Conservation (phyloP, 768 basidiomycete genomes). For the Tricholoma hemisulphureum region DNA sequence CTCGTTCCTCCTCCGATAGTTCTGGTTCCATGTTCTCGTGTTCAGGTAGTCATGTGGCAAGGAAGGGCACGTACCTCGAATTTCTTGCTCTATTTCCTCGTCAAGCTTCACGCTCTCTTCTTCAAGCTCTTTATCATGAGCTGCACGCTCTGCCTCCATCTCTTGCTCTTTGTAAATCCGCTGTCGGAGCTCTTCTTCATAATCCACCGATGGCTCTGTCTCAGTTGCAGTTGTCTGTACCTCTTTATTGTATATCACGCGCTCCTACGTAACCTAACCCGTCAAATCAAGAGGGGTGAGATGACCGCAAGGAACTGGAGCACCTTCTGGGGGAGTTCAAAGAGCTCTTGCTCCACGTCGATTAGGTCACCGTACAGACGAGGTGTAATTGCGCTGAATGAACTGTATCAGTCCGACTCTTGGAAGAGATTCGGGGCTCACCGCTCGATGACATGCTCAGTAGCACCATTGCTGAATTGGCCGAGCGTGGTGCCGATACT, state of each 20-base stretch:
- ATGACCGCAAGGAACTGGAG: slow-evolving; percentile 6
- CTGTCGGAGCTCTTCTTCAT: slow-evolving; percentile 75
- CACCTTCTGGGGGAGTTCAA: slow-evolving; percentile 86
- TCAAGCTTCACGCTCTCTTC: slow-evolving; percentile 83
- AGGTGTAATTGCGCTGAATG: slow-evolving; percentile 56
- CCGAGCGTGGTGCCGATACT: slow-evolving; percentile 43
- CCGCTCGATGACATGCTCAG: slow-evolving; percentile 72
- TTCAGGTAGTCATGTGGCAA: not conserved
- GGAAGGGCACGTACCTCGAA: slow-evolving; percentile 53
- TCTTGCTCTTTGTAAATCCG: slow-evolving; percentile 68
- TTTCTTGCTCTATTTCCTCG: slow-evolving; percentile 82
- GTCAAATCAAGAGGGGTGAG: not conserved
- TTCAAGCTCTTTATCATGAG: slow-evolving; percentile 75
- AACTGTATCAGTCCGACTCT: slow-evolving; percentile 7
- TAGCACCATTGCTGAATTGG: slow-evolving; percentile 51
- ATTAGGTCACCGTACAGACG: slow-evolving; percentile 76
- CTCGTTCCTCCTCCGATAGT: slow-evolving; percentile 81
- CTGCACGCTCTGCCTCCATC: slow-evolving; percentile 62
- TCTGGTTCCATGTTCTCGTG: slow-evolving; percentile 44
- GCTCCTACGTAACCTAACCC: slow-evolving; percentile 47
- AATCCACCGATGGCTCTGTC: slow-evolving; percentile 44
- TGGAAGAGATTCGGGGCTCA: slow-evolving; percentile 29
- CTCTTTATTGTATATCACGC: slow-evolving; percentile 81
- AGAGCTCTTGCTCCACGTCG: slow-evolving; percentile 86
- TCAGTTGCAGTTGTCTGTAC: slow-evolving; percentile 74